Base-by-base conservation (phyloP, 805 yeast genomes). In the Starmerella powellii region DNA sequence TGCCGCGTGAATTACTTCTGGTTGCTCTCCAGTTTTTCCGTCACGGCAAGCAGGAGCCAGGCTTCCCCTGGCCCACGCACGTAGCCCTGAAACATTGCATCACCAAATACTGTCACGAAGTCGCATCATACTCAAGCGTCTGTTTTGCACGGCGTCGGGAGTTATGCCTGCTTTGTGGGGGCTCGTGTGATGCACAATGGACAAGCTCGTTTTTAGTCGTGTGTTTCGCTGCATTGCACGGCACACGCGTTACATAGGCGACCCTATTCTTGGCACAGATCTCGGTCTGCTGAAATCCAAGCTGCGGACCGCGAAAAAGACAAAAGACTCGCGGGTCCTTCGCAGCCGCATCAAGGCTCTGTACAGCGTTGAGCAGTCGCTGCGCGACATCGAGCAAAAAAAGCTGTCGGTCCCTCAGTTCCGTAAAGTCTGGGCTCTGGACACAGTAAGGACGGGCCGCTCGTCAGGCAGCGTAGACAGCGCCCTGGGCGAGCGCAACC, bases 321-420 rank as follows among this genome's bases (percentile, higher is more conserved):
- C 15, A 5, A 27, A 27, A n/a, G 12, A 8, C 30, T 4, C 6
- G 10, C 26, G 26, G 10, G 10, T 23, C 10, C 33, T 18, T 26
- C 31, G 45, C 20, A 19, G 8, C 8, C 40, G 34, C 24, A 8
- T 36, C 5, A 19, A 21, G 3, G 24, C 20, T n/a, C 37, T 45
- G 17, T 50, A 37, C 32, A 30, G 26, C 15, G 39, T 50, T 4
- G 56, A 52, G 35, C 27, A 20, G 15, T 39, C 24, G 12, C 41
- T 52, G n/a, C 45, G 53, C 20, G 24, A 30, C 2, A 50, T 45
- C 8, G 36, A 40, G 15, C 21, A 16, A 2, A 47, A 47, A n/a
- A n/a, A 8, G 3, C 19, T n/a, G 18, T 2, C 43, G 2, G 18
- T 48, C 15, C n/a, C 31, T 11, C 8, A n/a, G 13, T 17, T 31